Percentiles rank a stretch among this genome's conserved stretches.
Evolutionary conservation across 257 asterid species (phyloP).

Genomic region (Primulina tabacum): DNA sequence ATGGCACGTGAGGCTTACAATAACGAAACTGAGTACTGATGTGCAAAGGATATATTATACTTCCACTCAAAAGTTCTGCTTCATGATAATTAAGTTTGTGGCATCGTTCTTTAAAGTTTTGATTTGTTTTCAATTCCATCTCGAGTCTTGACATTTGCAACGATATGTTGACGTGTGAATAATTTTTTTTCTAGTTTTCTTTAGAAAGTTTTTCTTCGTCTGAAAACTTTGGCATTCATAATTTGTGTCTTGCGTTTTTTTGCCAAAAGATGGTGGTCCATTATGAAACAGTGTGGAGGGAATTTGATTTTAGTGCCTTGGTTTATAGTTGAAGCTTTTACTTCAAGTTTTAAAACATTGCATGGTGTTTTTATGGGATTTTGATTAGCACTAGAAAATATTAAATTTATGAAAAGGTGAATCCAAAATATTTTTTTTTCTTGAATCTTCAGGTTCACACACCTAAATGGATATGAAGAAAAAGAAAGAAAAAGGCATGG

Average conservation of each 20-base stretch:
- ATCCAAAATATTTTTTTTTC: neutral
- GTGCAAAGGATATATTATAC: conserved; percentile 13
- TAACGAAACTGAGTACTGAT: neutral
- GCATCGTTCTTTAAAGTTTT: neutral
- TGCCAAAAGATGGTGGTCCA: neutral
- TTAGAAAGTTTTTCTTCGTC: neutral
- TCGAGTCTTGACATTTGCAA: neutral
- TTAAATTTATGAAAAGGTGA: neutral
- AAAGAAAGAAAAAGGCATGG: neutral
- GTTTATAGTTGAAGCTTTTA: neutral
- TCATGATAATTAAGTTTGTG: neutral
- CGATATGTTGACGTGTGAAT: neutral
- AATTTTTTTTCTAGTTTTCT: neutral
- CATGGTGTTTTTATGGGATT: neutral
- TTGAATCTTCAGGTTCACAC: neutral
- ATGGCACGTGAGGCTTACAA: neutral
- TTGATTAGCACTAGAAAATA: neutral
- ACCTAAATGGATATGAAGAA: conserved; percentile 2
- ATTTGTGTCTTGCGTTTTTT: neutral
- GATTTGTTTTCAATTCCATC: conserved; percentile 1
- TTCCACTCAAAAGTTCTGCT: neutral
- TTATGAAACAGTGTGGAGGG: neutral
- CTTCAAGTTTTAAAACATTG: too few relatives aligned
- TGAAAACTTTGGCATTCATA: neutral
- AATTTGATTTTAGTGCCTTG: neutral